These are phyloP conservation scores for Nakazawaea wyomingensis DNA, from an alignment of 805 yeast species.

Conservation along the genomic window DNA sequence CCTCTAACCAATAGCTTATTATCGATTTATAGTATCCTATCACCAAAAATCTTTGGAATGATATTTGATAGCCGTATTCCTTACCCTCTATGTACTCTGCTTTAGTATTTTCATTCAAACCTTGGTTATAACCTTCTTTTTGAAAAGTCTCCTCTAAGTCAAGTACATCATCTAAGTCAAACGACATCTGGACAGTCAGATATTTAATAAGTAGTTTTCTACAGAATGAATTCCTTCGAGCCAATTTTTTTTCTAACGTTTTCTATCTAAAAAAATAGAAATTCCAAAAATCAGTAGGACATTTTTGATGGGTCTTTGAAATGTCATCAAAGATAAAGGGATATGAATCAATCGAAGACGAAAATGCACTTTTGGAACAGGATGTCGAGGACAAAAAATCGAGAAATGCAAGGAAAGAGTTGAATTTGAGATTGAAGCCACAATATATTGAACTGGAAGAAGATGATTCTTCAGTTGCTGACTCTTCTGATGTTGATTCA, in stretches of 20 bases:
- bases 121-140: constrained; percentile 67
- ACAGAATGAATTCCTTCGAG: too few species aligned
- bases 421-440: constrained; percentile 14
- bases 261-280: too few species aligned
- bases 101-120: constrained; percentile 51
- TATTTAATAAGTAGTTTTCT: too few species aligned
- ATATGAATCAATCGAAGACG: too few species aligned
- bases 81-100: constrained; percentile 72
- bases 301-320: too few species aligned
- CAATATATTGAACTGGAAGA: too few species aligned
- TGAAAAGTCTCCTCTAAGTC: constrained; percentile 61
- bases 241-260: too few species aligned
- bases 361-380: constrained; percentile 16
- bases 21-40: constrained; percentile 64
- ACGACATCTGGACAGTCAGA: constrained; percentile 32
- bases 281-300: too few species aligned
- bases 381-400: constrained; percentile 20
- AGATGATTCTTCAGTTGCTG: constrained; percentile 14
- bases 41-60: constrained; percentile 62
- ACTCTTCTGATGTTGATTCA: constrained; percentile 19
- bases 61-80: constrained; percentile 77
- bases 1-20: constrained; percentile 33
- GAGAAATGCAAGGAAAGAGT: too few species aligned
- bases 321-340: too few species aligned
- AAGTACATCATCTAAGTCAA: constrained; percentile 52